A percentile compares a stretch with the other conserved stretches of the same genome.
These are phyloP conservation scores for Periglandula ipomoeae DNA, from an alignment of 2,329 filamentous ascomycete genomes.

Conservation along the genomic window DNA sequence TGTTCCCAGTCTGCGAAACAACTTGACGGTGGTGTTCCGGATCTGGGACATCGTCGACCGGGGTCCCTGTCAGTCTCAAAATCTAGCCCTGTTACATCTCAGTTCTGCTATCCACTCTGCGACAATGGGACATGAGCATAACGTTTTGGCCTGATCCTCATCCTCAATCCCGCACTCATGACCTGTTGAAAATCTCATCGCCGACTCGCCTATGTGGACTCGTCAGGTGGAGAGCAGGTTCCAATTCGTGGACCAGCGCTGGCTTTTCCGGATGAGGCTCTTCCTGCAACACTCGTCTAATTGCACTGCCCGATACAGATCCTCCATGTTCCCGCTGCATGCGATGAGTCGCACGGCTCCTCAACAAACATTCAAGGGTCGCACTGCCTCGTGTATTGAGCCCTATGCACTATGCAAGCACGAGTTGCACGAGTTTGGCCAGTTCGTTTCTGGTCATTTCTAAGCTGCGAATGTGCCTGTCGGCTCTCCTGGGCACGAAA, in stretches of 20 bases:
- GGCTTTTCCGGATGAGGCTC: too few species aligned
- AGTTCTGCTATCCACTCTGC: slow-evolving; percentile 11
- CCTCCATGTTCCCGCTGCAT: not conserved
- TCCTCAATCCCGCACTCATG: slow-evolving; percentile 5
- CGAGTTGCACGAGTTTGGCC: not conserved
- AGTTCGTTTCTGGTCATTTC: not conserved
- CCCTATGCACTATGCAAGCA: too few species aligned
- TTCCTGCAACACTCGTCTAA: too few species aligned
- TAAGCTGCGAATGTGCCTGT: too few species aligned
- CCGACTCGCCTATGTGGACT: not conserved
- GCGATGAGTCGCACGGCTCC: too few species aligned
- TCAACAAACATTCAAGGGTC: too few species aligned
- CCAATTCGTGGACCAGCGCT: too few species aligned
- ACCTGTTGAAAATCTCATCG: not conserved
- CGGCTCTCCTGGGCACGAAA: too few species aligned
- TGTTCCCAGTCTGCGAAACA: slow-evolving; percentile 13
- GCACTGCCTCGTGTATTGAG: too few species aligned
- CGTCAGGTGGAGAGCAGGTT: not conserved
- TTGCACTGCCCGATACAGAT: not conserved
- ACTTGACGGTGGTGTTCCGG: slow-evolving; percentile 11
- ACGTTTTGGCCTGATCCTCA: slow-evolving; percentile 13
- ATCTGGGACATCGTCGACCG: slow-evolving; percentile 10
- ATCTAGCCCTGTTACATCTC: slow-evolving; percentile 21
- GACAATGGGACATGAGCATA: slow-evolving; percentile 14
- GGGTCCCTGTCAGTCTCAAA: slow-evolving; percentile 13